phyloP scores from a whole-genome alignment of 768 basidiomycete genomes.

The Arthromyces matolae region DNA sequence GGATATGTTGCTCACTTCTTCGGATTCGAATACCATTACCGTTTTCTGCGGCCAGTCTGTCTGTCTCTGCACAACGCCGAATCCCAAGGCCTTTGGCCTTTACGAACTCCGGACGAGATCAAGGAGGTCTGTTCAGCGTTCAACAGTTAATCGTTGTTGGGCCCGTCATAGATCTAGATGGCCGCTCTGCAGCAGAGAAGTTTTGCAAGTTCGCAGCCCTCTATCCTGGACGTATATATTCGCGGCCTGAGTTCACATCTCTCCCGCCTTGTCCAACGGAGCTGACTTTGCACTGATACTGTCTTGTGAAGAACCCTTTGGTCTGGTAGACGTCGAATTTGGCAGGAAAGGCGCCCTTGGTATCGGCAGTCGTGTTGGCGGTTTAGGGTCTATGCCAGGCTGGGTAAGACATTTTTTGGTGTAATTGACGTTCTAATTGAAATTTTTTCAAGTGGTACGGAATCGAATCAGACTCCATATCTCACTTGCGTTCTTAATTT shows the following conservation, averaged over 20 bases:
- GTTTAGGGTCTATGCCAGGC: conserved; percentile 95
- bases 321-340: conserved; percentile 93
- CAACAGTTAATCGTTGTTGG: conserved; percentile 92
- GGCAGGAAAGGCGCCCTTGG: conserved; percentile 95
- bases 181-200: conserved; percentile 94
- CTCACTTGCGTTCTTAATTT: conserved; percentile 91
- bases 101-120: conserved; percentile 97
- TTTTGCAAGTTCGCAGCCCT: conserved; percentile 90
- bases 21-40: no score
- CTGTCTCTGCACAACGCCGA: conserved; percentile 95
- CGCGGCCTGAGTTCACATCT: conserved; percentile 96
- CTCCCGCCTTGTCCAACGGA: conserved; percentile 90
- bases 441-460: conserved; percentile 88
- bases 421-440: not conserved
- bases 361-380: conserved; percentile 90
- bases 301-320: conserved; percentile 94
- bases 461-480: conserved; percentile 88
- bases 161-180: conserved; percentile 93
- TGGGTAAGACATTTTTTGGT: conserved; percentile 57
- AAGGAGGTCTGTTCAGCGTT: conserved; percentile 98
- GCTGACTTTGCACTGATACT: conserved; percentile 96
- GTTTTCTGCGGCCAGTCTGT: no score
- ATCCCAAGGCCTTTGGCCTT: conserved; percentile 95
- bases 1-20: no score
- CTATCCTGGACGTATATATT: conserved; percentile 89